A percentile compares a stretch with the other conserved stretches of the same genome.
Evolutionary conservation across 139 green algal genomes (phyloP).

Genomic region (Micractinium sp.): DNA sequence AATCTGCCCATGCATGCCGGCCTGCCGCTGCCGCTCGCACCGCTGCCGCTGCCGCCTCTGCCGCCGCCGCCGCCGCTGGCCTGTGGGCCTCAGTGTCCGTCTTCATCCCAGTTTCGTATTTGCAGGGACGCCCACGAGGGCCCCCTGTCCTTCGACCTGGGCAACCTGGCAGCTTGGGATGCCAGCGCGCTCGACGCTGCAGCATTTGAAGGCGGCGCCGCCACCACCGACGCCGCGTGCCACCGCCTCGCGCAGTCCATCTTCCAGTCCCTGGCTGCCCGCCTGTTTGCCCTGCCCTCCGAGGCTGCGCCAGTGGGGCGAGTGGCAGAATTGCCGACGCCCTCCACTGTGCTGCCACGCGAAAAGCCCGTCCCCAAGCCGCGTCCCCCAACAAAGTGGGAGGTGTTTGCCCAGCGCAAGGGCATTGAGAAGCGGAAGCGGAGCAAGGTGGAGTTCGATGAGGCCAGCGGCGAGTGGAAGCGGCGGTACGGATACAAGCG

Average conservation of each 20-base stretch:
- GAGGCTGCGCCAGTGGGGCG: constrained; percentile 68
- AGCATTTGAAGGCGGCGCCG: not conserved
- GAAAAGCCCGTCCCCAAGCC: constrained; percentile 87
- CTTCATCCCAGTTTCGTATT: not conserved
- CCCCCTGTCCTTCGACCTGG: constrained; percentile 85
- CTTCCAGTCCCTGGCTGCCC: constrained; percentile 72
- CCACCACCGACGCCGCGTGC: constrained; percentile 51
- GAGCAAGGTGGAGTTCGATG: constrained; percentile 89
- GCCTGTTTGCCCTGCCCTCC: constrained; percentile 80
- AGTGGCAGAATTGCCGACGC: constrained; percentile 77
- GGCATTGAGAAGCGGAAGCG: constrained; percentile 94
- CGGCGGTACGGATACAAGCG: constrained; percentile 91
- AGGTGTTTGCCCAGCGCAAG: constrained; percentile 94
- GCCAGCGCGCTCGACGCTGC: constrained; percentile 62
- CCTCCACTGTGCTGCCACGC: constrained; percentile 77
- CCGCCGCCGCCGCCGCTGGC: not conserved
- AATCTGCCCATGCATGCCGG: not conserved
- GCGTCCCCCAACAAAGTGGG: constrained; percentile 89
- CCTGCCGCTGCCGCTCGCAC: not conserved
- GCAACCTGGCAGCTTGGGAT: constrained; percentile 85
- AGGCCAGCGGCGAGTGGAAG: constrained; percentile 76
- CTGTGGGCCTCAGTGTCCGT: not conserved
- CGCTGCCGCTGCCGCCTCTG: not conserved
- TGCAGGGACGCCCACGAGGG: constrained; percentile 71
- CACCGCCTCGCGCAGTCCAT: constrained; percentile 66